Conservation (phyloP, 1,284 basidiomycete genomes). For the Cronartium quercuum region DNA sequence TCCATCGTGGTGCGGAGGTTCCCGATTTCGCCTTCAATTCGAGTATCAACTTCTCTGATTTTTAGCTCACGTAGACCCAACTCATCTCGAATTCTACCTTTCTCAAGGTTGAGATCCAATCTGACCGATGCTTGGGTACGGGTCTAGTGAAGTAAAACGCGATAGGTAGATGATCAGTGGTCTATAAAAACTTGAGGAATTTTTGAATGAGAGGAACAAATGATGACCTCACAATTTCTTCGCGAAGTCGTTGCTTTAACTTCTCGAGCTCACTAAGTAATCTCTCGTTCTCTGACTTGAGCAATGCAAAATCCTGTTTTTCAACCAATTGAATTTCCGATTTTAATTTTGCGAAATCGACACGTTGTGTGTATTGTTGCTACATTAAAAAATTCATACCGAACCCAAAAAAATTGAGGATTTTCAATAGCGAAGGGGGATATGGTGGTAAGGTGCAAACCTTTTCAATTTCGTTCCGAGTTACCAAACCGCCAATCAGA, state of each 20-base stretch:
- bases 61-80: slow-evolving; percentile 86
- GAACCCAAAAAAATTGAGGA: not conserved
- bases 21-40: slow-evolving; percentile 95
- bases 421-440: not conserved
- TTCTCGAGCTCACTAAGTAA: slow-evolving; percentile 87
- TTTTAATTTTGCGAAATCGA: slow-evolving; percentile 94
- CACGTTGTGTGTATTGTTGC: slow-evolving; percentile 92
- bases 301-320: slow-evolving; percentile 91
- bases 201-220: not conserved
- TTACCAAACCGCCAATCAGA: slow-evolving; percentile 20
- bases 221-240: slow-evolving; percentile 50
- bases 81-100: slow-evolving; percentile 88
- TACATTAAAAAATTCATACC: slow-evolving; percentile 50
- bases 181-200: not conserved
- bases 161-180: not conserved
- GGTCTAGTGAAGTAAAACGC: slow-evolving; percentile 60
- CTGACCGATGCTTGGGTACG: slow-evolving; percentile 89
- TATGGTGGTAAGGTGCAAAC: not conserved
- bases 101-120: slow-evolving; percentile 92
- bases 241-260: slow-evolving; percentile 85
- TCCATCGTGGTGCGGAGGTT: slow-evolving; percentile 82
- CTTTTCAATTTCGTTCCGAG: slow-evolving; percentile 34
- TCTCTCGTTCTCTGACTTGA: slow-evolving; percentile 83
- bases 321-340: slow-evolving; percentile 93
- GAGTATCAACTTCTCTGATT: slow-evolving; percentile 95